These are phyloP conservation scores for Myxozyma neglecta DNA, from an alignment of 805 yeast genomes.

Conservation along the genomic window DNA sequence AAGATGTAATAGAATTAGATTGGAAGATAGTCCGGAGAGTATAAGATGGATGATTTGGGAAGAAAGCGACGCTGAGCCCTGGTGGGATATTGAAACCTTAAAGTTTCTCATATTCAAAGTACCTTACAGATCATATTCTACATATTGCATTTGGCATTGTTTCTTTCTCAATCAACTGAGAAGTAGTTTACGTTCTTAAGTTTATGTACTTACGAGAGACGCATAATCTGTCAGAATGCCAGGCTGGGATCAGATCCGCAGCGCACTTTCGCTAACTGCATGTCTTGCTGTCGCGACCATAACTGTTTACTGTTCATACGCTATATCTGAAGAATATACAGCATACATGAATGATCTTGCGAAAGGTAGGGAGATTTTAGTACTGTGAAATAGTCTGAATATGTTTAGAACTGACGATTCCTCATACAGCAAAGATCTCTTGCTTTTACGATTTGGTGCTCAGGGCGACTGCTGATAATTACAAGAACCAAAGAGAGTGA, in stretches of 20 bases:
- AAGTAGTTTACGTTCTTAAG: too few species aligned
- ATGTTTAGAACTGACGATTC: not conserved
- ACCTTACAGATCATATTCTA: not conserved
- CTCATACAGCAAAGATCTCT: not conserved
- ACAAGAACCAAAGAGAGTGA: not conserved
- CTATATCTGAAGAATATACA: conserved; percentile 1
- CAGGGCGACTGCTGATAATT: not conserved
- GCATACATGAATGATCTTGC: not conserved
- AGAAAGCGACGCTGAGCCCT: too few species aligned
- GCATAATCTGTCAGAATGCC: not conserved
- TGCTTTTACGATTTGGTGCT: not conserved
- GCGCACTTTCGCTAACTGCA: not conserved
- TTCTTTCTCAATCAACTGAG: too few species aligned
- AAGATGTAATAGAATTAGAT: not conserved
- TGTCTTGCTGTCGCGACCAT: not conserved
- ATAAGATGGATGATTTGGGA: not conserved
- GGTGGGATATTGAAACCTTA: not conserved
- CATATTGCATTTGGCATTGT: not conserved
- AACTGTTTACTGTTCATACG: not conserved
- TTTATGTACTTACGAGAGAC: not conserved
- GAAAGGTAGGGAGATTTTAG: not conserved
- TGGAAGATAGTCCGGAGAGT: not conserved
- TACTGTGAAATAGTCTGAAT: not conserved
- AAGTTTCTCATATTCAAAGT: not conserved
- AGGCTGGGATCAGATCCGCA: not conserved